Conservation (phyloP, 2,329 filamentous ascomycete genomes). For the Thermoascus crustaceus region DNA sequence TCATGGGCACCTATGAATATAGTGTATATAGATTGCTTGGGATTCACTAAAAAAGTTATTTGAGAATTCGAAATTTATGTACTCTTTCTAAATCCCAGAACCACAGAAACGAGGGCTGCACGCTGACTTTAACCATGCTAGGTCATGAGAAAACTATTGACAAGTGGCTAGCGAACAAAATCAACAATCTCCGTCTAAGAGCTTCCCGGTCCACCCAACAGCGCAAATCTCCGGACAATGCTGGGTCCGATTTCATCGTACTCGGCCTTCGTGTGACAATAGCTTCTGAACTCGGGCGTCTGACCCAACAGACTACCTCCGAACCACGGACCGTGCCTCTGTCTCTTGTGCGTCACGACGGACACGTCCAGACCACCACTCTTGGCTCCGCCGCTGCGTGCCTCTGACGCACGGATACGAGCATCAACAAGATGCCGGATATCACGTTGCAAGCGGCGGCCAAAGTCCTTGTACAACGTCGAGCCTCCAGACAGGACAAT, state of each 20-base stretch:
- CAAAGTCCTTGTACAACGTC: conserved; percentile 98
- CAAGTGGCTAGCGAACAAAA: conserved; percentile 10
- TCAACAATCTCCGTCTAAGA: conserved; percentile 24
- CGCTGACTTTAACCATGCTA: not conserved
- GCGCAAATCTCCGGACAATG: conserved; percentile 88
- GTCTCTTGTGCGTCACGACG: conserved; percentile 94
- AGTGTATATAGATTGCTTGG: conserved; percentile 2
- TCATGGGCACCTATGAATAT: not conserved
- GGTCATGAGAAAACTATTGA: conserved; percentile 6
- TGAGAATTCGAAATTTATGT: no score
- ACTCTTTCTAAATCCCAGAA: not conserved
- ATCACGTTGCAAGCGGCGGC: conserved; percentile 87
- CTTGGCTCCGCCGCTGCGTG: conserved; percentile 81
- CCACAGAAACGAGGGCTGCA: no score
- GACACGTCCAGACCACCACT: conserved; percentile 93
- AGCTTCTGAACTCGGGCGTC: conserved; percentile 96
- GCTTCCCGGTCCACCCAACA: conserved; percentile 79
- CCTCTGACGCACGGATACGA: conserved; percentile 85
- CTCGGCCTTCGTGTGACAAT: conserved; percentile 86
- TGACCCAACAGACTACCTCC: conserved; percentile 92
- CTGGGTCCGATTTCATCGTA: conserved; percentile 95
- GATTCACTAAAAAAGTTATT: not conserved
- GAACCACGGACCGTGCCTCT: conserved; percentile 97
- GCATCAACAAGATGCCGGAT: conserved; percentile 94
- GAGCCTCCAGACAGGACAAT: conserved; percentile 96